Evolutionary conservation across 2,329 filamentous ascomycete species (phyloP), one percentile per base, ranked within the genome.

Genomic region (Botrytis tulipae): DNA sequence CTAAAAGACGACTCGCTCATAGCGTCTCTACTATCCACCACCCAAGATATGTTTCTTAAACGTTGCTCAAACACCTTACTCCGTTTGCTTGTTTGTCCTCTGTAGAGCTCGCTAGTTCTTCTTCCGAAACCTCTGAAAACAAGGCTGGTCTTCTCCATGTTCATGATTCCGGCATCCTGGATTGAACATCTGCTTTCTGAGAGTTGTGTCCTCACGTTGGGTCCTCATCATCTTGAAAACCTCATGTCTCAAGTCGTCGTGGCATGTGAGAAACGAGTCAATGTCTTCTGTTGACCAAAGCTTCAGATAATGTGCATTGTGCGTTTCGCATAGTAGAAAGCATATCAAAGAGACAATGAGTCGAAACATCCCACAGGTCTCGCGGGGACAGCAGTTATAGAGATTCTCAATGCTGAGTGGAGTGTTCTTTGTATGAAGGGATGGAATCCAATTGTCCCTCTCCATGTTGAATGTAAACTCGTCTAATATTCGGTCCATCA

Each of bases 401-500:
- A 65, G 29, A 37, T 37, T 37, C 35, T 37, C 37, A 37, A 37
- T 37, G 37, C 37, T 37, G 1, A 37, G 8, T n/a, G n/a, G n/a
- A n/a, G n/a, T n/a, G n/a, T n/a, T n/a, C n/a, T n/a, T n/a, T n/a
- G n/a, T n/a, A n/a, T n/a, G n/a, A 37, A 37, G 37, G 37, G 37
- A 7, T 8, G 8, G 37, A 9, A 37, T 9, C 29, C 10, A 66
- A 2, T n/a, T 66, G 1, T 18, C 3, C 9, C 1, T 35, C 6
- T 10, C 9, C 25, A 42, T 44, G 37, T 16, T 1, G 35, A 12
- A 4, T 29, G 35, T 22, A 10, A 35, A 3, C 25, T 2, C 57
- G 25, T 69, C 51, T 51, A 61, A 46, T 40, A 25, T 40, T n/a
- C 48, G 29, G n/a, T 69, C 61, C 63, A 61, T 73, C 20, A 69